Percentiles rank a stretch among this genome's conserved stretches.
phyloP scores from a whole-genome alignment of 225 moss, liverwort and hornwort genomes.

The Ulota crispa region DNA sequence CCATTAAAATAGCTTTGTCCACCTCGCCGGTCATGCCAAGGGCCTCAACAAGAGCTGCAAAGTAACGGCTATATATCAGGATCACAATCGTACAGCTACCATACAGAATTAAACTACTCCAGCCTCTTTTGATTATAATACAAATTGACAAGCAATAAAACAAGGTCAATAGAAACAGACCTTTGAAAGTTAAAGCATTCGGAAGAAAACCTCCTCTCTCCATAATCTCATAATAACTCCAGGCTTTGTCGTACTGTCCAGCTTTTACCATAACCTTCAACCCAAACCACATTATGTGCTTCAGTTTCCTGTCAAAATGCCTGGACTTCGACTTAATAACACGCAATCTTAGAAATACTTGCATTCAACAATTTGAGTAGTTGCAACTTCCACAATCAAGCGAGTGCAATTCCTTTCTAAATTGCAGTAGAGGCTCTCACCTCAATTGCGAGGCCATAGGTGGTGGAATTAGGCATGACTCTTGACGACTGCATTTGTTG shows the following conservation, averaged over 20 bases:
- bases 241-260: constrained; percentile 70
- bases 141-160: neutral
- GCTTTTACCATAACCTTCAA: constrained; percentile 79
- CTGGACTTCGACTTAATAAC: constrained; percentile 2
- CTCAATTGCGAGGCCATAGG: constrained; percentile 93
- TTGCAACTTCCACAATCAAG: constrained; percentile 18
- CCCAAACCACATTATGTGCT: constrained; percentile 27
- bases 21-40: constrained; percentile 64
- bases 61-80: constrained; percentile 1
- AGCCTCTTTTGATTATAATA: neutral
- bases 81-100: neutral
- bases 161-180: constrained; percentile 31
- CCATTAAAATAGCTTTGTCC: constrained; percentile 71
- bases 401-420: neutral
- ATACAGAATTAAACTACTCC: neutral
- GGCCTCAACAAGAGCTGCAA: constrained; percentile 79
- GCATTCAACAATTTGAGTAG: neutral
- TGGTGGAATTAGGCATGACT: constrained; percentile 67
- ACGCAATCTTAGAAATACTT: neutral
- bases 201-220: constrained; percentile 76
- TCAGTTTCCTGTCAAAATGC: constrained; percentile 22
- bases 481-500: constrained; percentile 50
- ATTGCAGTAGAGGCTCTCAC: constrained; percentile 35
- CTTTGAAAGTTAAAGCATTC: constrained; percentile 86
- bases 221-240: constrained; percentile 73